Evolutionary conservation across 140 eudicot genomes (phyloP), one percentile per base, ranked within the genome.

Genomic region (Eryngium alpinum): DNA sequence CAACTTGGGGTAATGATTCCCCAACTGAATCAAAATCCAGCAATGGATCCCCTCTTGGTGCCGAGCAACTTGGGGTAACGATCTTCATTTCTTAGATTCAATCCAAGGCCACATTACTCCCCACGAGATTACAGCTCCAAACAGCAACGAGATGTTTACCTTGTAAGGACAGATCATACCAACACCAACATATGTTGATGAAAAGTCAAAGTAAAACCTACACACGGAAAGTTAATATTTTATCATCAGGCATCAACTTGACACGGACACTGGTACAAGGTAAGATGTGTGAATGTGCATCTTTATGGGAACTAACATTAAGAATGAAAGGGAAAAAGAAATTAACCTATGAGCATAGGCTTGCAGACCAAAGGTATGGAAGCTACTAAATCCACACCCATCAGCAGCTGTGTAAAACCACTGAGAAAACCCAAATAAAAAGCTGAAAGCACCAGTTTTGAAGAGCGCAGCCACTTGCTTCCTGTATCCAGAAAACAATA

Each of bases 291-390:
- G n/a, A n/a, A n/a, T n/a, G n/a, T n/a, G n/a, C n/a, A n/a, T n/a
- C n/a, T n/a, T n/a, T n/a, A n/a, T n/a, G n/a, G n/a, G n/a, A n/a
- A n/a, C n/a, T n/a, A n/a, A 38, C 46, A 38, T 38, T 38, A 38
- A 38, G 46, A 38, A 38, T 38, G 46, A 38, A 7, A 38, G 34
- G 69, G 78, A n/a, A 24, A 82, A 70, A 9, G 44, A 75, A 60
- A 72, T 57, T 27, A 53, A 91, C 90, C 6, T 88, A 65, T 85
- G 80, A 10, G 79, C 74, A 56, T 66, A 86, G 70, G 93, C 95
- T 83, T 87, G 71, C 28, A 88, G 83, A 46, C 97, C 95, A 77
- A 90, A 92, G 38, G 95, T 90, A 1, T 93, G 97, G 78, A 90
- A 87, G 84, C 83, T 86, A 62, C 52, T 73, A 80, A 90, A 90